A percentile compares a stretch with the other conserved stretches of the same genome.
Conservation (phyloP, 345 rosid genomes). For the Sonneratia alba region DNA sequence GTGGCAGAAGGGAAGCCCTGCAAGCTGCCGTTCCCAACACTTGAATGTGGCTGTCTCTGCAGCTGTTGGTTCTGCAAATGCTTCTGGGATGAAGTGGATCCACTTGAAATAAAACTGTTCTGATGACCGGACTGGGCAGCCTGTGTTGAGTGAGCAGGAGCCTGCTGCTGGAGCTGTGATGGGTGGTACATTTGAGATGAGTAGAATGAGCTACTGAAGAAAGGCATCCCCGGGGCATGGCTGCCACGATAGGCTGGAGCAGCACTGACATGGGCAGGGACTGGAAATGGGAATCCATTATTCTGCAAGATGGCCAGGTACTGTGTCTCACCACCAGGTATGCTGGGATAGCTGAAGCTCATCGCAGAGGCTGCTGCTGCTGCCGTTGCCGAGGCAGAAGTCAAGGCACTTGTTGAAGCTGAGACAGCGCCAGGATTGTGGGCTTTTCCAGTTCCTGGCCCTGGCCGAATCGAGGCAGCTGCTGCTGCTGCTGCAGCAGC, state of each 20-base stretch:
- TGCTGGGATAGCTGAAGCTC: slow-evolving; percentile 76
- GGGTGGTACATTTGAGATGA: slow-evolving; percentile 85
- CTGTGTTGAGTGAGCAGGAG: slow-evolving; percentile 40
- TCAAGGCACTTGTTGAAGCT: slow-evolving; percentile 31
- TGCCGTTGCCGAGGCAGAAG: slow-evolving; percentile 39
- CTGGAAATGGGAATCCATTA: slow-evolving; percentile 65
- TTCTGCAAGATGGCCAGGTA: slow-evolving; percentile 88
- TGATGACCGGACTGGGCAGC: slow-evolving; percentile 54
- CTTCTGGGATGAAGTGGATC: slow-evolving; percentile 71
- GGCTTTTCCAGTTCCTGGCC: slow-evolving; percentile 30
- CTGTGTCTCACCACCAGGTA: slow-evolving; percentile 78
- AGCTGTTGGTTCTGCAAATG: slow-evolving; percentile 73
- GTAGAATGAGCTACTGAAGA: slow-evolving; percentile 79
- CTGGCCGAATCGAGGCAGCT: slow-evolving; percentile 45
- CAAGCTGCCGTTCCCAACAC: slow-evolving; percentile 37
- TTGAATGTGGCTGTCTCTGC: slow-evolving; percentile 30
- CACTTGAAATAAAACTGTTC: slow-evolving; percentile 54
- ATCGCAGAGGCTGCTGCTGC: slow-evolving; percentile 53
- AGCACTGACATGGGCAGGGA: slow-evolving; percentile 82
- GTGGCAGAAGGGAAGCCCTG: slow-evolving; percentile 57
- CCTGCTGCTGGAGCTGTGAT: slow-evolving; percentile 53
- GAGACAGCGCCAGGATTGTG: slow-evolving; percentile 12
- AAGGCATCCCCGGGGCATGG: slow-evolving; percentile 64
- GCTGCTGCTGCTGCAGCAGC: slow-evolving; percentile 52
- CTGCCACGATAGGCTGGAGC: slow-evolving; percentile 63